Evolutionary conservation across 176 grass and related monocot species (phyloP), one percentile per base, ranked within the genome.

Genomic region (Saccharum officinarum): DNA sequence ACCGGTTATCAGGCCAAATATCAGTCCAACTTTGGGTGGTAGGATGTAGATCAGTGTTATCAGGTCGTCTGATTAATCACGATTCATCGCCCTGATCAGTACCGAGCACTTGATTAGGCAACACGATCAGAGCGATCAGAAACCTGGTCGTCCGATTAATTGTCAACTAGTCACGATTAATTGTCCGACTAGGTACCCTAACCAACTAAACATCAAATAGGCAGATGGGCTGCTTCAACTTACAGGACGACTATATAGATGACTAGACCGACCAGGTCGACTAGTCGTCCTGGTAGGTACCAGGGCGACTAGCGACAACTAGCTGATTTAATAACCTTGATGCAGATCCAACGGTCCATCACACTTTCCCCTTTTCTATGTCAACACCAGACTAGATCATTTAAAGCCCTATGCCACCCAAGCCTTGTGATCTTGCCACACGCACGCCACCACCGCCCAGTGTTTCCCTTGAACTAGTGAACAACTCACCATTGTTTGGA

Each of bases 401-500:
- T 50, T 17, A 50, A 50, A 50, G 3, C 1, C 47, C 46, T 15
- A 0, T 15, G 8, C 3, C 14, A 49, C 11, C 44, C 47, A 15
- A 50, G 47, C 47, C 15, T 50, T 4, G 11, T 3, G 47, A 49
- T 46, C 46, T 16, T 15, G 0, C 15, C 44, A 13, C 12, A 47
- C 46, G 14, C 46, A 17, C 20, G 0, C 54, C 54, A 57, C 7
- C 20, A 55, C 54, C 0, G 20, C 7, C 17, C 16, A 73, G 13
- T 26, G 7, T 28, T 47, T 73, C 41, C 4, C 12, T 80, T 80
- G 8, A 14, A 45, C 44, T 72, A 82, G 71, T 37, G 49, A 86
- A 85, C 71, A 77, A 83, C 62, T 79, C 41, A 87, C 89, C 89
- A 77, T 91, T 84, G 76, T 87, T 91, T 33, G 89, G 85, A 45